A percentile compares a stretch with the other conserved stretches of the same genome.
Conservation (phyloP, 352 stramenopile species). For the Phytophthora parvispora region DNA sequence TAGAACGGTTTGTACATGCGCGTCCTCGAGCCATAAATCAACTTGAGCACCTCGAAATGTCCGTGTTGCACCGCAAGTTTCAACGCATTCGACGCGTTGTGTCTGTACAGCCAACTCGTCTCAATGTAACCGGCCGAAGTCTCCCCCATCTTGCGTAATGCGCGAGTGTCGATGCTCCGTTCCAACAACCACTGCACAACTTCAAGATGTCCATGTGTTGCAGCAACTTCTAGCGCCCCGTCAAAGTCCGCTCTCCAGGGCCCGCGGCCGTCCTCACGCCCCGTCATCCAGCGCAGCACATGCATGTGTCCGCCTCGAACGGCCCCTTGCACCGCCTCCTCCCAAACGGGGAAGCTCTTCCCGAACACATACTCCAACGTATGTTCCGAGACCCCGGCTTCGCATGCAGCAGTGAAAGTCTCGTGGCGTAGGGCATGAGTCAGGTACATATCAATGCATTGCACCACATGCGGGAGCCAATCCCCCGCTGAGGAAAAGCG, state of each 20-base stretch:
- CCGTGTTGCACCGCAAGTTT: background rate
- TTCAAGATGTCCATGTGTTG: slow-evolving; percentile 8
- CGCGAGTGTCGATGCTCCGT: background rate
- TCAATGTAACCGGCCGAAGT: background rate
- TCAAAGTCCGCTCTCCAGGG: background rate
- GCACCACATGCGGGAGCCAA: background rate
- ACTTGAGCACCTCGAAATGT: background rate
- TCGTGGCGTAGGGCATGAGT: background rate
- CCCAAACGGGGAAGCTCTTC: background rate
- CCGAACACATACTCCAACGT: background rate
- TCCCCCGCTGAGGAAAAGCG: background rate
- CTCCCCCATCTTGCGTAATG: background rate
- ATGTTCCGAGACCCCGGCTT: background rate
- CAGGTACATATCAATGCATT: background rate
- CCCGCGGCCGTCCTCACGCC: background rate
- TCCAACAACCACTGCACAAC: background rate
- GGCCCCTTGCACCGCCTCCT: background rate
- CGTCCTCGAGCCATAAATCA: background rate
- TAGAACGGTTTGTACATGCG: background rate
- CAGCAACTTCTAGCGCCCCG: background rate
- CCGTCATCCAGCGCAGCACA: background rate
- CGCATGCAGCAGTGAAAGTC: background rate
- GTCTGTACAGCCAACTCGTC: background rate
- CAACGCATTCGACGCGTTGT: background rate
- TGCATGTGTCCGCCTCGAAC: background rate